Evolutionary conservation across 2,329 filamentous ascomycete species (phyloP), one percentile per base, ranked within the genome.

Genomic region (Stachybotrys chartarum): DNA sequence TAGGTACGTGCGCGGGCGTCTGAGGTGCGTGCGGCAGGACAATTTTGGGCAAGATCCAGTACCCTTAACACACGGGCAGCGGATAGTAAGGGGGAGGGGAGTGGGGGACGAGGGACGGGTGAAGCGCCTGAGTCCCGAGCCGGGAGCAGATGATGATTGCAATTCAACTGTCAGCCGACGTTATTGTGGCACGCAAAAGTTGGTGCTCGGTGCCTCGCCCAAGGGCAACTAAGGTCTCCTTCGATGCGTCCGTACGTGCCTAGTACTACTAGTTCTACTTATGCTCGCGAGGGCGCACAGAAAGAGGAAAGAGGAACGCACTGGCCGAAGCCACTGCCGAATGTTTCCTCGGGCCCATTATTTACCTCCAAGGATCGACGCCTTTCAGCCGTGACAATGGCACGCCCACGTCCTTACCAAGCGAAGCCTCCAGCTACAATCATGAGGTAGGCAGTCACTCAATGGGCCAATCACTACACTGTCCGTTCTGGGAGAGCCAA

Each of bases 1-100:
- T 17, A 50, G 61, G 57, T 70, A 59, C 50, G 50, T n/a, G 50
- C 35, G 18, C 8, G 45, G 11, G 45, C n/a, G 45, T 8, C 11
- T n/a, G 45, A 8, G 45, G 45, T n/a, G 45, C 8, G 16, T n/a
- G 45, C 45, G 45, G 18, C 45, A 17, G 45, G 45, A 47, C 45
- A 5, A 24, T 12, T 10, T 8, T n/a, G 3, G 45, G 45, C 16
- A 12, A n/a, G 45, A 24, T 47, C 10, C 39, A 44, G n/a, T 44
- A 11, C n/a, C 11, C 11, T 12, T 47, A 12, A 47, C 7, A 12
- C 35, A 3, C 35, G 10, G 35, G 35, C 35, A 42, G 10, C 35
- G 14, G 35, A 14, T 42, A 24, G 35, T 42, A 42, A 14, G 35
- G 35, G 35, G 35, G 35, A 10, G 14, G 35, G 35, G 8, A 14